Base-by-base conservation (phyloP, 495 filamentous ascomycete genomes). In the Usnea hakonensis region DNA sequence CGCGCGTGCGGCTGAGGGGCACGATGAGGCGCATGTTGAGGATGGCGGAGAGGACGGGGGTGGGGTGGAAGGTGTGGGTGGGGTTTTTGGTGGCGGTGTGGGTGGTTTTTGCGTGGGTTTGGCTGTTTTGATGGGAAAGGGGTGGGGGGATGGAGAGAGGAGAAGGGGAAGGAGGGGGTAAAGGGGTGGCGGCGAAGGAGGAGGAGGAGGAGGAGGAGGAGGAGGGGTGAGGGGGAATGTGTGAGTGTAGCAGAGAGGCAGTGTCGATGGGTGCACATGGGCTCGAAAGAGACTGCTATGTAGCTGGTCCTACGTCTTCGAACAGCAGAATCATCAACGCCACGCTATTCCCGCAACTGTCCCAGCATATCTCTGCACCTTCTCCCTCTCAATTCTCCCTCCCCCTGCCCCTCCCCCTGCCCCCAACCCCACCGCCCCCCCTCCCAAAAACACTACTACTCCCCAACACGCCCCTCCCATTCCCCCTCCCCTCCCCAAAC, bases 21-120 rank as follows among this genome's bases (percentile, higher is more conserved):
- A 97, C 95, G 44, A 97, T 98, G 94, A 96, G 90, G 69, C 79
- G 91, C 35, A 98, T 98, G 94, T 76, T 97, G 61, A 72, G 91
- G 62, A 97, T 98, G 94, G 95, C 94, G 6, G 86, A 96, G 76
- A 78, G 85, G 68, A 95, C 91, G 16, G 95, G 95, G 5, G 85
- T 98, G 33, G 88, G 91, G 64, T 98, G 94, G 94, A 89, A 83
- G 74, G 89, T 91, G 32, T 98, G 95, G 94, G 70, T 95, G 54
- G 79, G 74, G 23, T 97, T 98, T 74, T 95, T 98, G 69, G 75
- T 80, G 37, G 85, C 84, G 5, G 90, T 98, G 26, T 83, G 86
- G 60, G 66, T 90, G 19, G 63, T 96, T 55, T 98, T 98, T 75
- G 80, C 84, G 63, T 98, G 89, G 68, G 94, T 98, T 59, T 96